These are phyloP conservation scores for Penicillium sp. DNA, from an alignment of 2,329 filamentous ascomycete species.

Conservation along the genomic window DNA sequence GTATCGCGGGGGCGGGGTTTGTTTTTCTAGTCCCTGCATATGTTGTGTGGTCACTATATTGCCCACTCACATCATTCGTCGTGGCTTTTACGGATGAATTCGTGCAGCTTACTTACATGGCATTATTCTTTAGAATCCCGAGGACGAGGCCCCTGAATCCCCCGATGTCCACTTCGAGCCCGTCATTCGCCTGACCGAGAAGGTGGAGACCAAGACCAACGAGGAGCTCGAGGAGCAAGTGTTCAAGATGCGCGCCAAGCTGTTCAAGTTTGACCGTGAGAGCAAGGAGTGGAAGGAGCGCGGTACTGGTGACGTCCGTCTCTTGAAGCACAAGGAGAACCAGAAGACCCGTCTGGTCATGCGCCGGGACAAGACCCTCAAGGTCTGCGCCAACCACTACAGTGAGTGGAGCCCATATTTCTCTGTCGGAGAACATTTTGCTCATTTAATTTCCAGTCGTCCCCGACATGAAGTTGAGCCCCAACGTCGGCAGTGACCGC, in stretches of 20 bases:
- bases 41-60: not conserved
- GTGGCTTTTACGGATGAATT: not conserved
- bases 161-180: conserved; percentile 97
- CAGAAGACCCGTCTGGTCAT: conserved; percentile 96
- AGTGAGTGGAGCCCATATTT: conserved; percentile 55
- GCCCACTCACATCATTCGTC: not conserved
- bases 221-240: conserved; percentile 95
- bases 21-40: conserved; percentile 11
- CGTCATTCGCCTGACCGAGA: conserved; percentile 91
- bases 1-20: conserved; percentile 1
- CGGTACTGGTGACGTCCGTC: conserved; percentile 89
- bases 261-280: conserved; percentile 95
- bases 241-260: conserved; percentile 99
- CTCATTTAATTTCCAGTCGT: conserved; percentile 59
- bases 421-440: not conserved
- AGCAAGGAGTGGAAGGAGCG: conserved; percentile 98
- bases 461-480: conserved; percentile 96
- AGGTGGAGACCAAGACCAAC: conserved; percentile 95
- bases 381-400: conserved; percentile 99
- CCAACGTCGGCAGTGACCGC: conserved; percentile 96
- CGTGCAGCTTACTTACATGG: not conserved
- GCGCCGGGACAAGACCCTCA: conserved; percentile 98
- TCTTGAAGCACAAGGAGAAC: conserved; percentile 99
- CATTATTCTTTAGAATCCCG: conserved; percentile 2
- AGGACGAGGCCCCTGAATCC: conserved; percentile 76